Conservation (phyloP, 331 rosid species). For the Dryas integrifolia region DNA sequence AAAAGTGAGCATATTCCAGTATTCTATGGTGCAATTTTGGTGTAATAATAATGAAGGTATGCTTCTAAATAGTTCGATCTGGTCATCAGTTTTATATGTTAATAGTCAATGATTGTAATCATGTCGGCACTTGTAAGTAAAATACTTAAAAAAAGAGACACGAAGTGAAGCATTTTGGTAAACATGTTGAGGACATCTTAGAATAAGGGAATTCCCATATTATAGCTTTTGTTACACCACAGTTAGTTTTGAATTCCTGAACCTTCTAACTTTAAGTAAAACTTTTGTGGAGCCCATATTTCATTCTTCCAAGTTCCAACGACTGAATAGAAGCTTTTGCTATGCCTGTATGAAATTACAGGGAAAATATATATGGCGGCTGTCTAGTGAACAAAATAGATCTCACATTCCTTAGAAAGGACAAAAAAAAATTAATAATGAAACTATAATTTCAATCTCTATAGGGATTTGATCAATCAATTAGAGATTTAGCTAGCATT, state of each 20-base stretch:
- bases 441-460: no score
- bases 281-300: no score
- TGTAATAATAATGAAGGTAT: slow-evolving; percentile 55
- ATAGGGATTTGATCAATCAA: no score
- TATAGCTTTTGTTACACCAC: neutral
- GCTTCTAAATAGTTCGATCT: slow-evolving; percentile 24
- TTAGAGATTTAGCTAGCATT: no score
- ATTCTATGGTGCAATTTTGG: slow-evolving; percentile 69
- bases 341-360: no score
- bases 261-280: no score
- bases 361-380: no score
- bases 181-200: neutral
- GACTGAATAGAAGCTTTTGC: no score
- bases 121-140: neutral
- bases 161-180: neutral
- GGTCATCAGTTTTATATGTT: slow-evolving; percentile 4
- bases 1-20: slow-evolving; percentile 77
- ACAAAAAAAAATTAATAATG: no score
- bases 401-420: no score
- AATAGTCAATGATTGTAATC: slow-evolving; percentile 8
- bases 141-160: neutral
- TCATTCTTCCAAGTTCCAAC: no score
- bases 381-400: no score
- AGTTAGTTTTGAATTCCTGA: neutral
- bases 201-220: neutral